Percentiles rank a stretch among this genome's conserved stretches.
Conservation (phyloP, 176 grass and related monocot species). For the Tillandsia leiboldiana region DNA sequence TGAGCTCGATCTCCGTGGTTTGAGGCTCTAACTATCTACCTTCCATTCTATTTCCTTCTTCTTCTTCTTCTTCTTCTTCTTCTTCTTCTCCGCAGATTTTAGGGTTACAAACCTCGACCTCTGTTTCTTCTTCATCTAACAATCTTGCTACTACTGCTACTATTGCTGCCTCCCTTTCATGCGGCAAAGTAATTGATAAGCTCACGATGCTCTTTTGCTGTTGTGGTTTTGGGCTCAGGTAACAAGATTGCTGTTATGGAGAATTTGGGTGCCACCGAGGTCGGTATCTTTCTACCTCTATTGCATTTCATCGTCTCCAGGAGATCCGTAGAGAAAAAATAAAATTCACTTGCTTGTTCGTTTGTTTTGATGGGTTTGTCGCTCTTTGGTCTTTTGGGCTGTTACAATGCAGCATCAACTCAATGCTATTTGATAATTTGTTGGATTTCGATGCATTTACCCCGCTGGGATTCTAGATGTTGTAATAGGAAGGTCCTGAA, state of each 20-base stretch:
- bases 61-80: not conserved
- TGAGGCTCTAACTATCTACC: not conserved
- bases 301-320: not conserved
- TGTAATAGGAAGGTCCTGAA: no score
- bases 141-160: no score
- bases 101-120: not conserved
- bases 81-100: conserved; percentile 16
- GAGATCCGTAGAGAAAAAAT: no score
- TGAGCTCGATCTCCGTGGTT: conserved; percentile 81
- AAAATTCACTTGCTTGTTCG: not conserved
- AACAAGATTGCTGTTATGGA: conserved; percentile 95
- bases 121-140: not conserved
- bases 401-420: not conserved
- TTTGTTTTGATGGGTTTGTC: not conserved
- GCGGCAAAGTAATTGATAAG: no score
- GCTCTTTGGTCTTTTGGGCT: not conserved
- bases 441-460: not conserved
- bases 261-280: conserved; percentile 91
- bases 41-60: no score
- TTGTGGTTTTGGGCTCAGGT: conserved; percentile 25
- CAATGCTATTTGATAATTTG: not conserved
- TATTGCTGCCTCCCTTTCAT: no score
- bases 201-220: not conserved
- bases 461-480: no score
- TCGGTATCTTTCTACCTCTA: not conserved